phyloP scores from a whole-genome alignment of 805 yeast species.

The Lipomyces spencermartinsiae region DNA sequence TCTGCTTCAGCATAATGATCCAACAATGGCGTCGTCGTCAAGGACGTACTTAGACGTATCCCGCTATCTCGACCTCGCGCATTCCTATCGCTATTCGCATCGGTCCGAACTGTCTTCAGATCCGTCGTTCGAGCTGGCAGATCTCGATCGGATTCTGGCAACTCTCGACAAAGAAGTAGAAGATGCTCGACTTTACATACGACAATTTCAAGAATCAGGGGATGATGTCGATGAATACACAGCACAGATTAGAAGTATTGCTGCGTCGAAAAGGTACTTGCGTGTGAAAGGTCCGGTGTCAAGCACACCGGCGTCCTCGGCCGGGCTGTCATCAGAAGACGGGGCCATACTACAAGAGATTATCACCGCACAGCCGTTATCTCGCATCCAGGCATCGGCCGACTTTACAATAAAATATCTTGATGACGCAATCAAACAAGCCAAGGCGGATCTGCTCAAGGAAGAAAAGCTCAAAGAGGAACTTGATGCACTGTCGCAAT shows the following conservation, averaged over 20 bases:
- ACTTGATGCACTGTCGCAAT: conserved; percentile 1
- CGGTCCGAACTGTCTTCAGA: background rate
- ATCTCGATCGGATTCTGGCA: conserved; percentile 7
- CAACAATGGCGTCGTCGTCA: background rate
- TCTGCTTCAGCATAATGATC: no score
- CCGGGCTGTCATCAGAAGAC: background rate
- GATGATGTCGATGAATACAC: conserved; percentile 14
- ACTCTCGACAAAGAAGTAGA: conserved; percentile 3
- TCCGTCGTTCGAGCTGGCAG: background rate
- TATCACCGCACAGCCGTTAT: conserved; percentile 1
- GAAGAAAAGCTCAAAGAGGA: conserved; percentile 8
- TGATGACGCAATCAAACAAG: background rate
- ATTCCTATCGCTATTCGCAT: conserved; percentile 11
- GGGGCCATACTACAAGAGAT: background rate
- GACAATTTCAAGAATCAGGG: background rate
- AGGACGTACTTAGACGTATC: conserved; percentile 9
- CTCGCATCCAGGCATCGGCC: conserved; percentile 6
- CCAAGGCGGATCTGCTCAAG: conserved; percentile 6
- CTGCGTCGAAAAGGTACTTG: conserved; percentile 12
- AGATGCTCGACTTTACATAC: conserved; percentile 5
- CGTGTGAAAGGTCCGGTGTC: background rate
- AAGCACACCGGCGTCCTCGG: conserved; percentile 1
- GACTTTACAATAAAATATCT: conserved; percentile 5
- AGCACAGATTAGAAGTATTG: conserved; percentile 13
- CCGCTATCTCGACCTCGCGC: conserved; percentile 18